Evolutionary conservation across 2,329 filamentous ascomycete genomes (phyloP), one percentile per base, ranked within the genome.

Genomic region (Podosphaera aphanis): DNA sequence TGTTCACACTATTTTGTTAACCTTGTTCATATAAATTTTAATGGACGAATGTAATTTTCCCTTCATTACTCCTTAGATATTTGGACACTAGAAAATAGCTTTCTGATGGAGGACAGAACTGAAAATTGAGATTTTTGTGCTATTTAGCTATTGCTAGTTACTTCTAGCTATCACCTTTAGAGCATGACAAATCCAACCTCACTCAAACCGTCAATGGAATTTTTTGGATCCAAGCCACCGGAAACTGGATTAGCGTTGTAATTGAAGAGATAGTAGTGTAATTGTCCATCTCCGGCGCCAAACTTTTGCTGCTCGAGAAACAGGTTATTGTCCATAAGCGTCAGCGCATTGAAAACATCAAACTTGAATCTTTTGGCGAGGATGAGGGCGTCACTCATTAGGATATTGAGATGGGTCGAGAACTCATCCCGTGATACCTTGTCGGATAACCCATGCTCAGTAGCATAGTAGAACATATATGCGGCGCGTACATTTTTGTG

Each of bases 221-320:
- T 93, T 57, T 71, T 74, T 56, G 71, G 70, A 60, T 94, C 77
- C 38, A 95, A 77, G 19, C 90, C 90, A 43, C 90, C 86, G 0
- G 74, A 66, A 56, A 98, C 80, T n/a, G 78, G 76, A 49, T 82
- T 77, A 11, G 84, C 83, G 47, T 84, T 77, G 67, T 94, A 98
- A 64, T 98, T 98, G 71, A 92, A 98, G 27, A 98, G 68, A 62
- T 98, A 98, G 65, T 86, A 98, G 63, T 98, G 85, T 55, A 98
- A 68, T 61, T 90, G 84, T 41, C 90, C 90, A 60, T 98, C 90
- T 27, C 90, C 90, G 4, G 81, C 78, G 39, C 88, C 90, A 57
- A 94, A 98, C 62, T 93, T 93, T 59, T 94, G 83, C 53, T 94
- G 72, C 59, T 88, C 79, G 5, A 98, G 69, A 71, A 98, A 95